Percentiles rank a stretch among this genome's conserved stretches.
phyloP scores from a whole-genome alignment of 2,329 filamentous ascomycete genomes.

The Nemania bipapillata region DNA sequence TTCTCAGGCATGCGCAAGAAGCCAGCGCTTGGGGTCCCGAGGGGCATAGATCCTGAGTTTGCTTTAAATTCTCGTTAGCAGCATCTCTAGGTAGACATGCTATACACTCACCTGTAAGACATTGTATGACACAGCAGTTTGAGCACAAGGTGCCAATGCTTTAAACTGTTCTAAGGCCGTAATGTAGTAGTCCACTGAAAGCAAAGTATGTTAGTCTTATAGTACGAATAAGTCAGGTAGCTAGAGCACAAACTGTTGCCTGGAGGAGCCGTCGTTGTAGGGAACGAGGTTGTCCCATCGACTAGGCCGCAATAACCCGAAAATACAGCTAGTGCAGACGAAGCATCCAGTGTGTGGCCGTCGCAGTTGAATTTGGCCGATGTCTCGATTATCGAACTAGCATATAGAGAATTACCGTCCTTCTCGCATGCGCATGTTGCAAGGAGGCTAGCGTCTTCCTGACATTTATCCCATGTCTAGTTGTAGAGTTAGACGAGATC shows the following conservation, averaged over 20 bases:
- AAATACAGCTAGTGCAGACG: constrained; percentile 63
- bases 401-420: constrained; percentile 58
- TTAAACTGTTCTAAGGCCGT: constrained; percentile 62
- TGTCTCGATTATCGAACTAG: constrained; percentile 58
- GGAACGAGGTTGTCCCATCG: constrained; percentile 62
- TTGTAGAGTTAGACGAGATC: constrained; percentile 24
- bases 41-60: constrained; percentile 57
- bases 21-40: constrained; percentile 61
- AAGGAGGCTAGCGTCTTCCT: constrained; percentile 55
- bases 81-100: background rate
- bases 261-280: constrained; percentile 58
- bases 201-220: constrained; percentile 14
- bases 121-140: constrained; percentile 57
- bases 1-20: constrained; percentile 64
- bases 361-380: constrained; percentile 59
- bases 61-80: constrained; percentile 44
- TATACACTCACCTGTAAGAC: constrained; percentile 54
- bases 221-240: background rate
- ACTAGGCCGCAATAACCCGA: constrained; percentile 64
- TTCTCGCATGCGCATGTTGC: constrained; percentile 66
- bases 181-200: constrained; percentile 64
- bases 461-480: constrained; percentile 54
- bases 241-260: constrained; percentile 59
- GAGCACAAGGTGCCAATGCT: constrained; percentile 59
- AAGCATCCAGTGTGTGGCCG: constrained; percentile 59